Evolutionary conservation across 2,329 filamentous ascomycete genomes (phyloP).

Genomic region (Neofusicoccum parvum): DNA sequence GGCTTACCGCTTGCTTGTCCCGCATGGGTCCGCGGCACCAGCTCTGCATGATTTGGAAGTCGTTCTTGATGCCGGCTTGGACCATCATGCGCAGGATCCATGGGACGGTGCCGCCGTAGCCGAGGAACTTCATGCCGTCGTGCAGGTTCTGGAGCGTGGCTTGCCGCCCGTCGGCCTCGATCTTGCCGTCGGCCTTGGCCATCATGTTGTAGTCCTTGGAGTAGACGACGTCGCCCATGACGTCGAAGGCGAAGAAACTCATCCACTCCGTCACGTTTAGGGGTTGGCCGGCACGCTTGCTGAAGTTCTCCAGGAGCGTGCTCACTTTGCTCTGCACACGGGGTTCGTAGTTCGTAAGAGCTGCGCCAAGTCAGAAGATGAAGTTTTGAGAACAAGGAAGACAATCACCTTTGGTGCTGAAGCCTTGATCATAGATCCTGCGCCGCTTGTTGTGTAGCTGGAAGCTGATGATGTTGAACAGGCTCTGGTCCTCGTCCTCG

Average conservation of each 20-base stretch:
- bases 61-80: not conserved
- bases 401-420: slow-evolving; percentile 29
- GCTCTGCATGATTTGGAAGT: not conserved
- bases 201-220: slow-evolving; percentile 46
- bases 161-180: slow-evolving; percentile 27
- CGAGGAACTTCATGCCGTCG: slow-evolving; percentile 37
- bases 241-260: slow-evolving; percentile 50
- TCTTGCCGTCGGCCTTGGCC: slow-evolving; percentile 27
- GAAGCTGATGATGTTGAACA: slow-evolving; percentile 28
- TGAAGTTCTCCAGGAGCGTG: slow-evolving; percentile 31
- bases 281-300: slow-evolving; percentile 25
- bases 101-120: slow-evolving; percentile 36
- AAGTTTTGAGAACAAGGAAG: not conserved
- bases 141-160: slow-evolving; percentile 29
- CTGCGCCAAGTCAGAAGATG: not conserved
- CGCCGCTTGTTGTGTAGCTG: slow-evolving; percentile 32
- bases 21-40: slow-evolving; percentile 5
- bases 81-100: slow-evolving; percentile 39
- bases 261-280: slow-evolving; percentile 37
- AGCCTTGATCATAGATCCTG: slow-evolving; percentile 36
- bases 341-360: slow-evolving; percentile 32
- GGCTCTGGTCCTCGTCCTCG: slow-evolving; percentile 27
- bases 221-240: slow-evolving; percentile 52
- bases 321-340: slow-evolving; percentile 35
- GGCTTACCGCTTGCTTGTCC: slow-evolving; percentile 1